Conservation (phyloP, 306 rosid genomes). For the Gastrolobium villosum region DNA sequence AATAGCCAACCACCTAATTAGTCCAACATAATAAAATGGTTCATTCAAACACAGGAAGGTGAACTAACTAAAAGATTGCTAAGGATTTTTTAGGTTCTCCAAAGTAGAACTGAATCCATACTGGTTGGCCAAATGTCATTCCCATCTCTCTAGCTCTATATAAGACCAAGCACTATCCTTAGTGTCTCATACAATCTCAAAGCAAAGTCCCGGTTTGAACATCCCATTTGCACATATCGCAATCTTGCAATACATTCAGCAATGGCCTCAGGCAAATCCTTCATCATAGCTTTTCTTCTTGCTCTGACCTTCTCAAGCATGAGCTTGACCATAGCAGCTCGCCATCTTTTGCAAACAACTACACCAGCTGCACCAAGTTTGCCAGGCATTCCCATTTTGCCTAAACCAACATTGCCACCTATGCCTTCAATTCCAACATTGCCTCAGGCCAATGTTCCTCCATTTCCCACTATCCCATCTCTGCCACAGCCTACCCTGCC, state of each 20-base stretch:
- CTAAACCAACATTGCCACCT: conserved; percentile 47
- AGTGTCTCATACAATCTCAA: conserved; percentile 35
- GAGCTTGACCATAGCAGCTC: conserved; percentile 41
- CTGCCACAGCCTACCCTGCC: conserved; percentile 22
- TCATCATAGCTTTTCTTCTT: conserved; percentile 39
- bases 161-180: conserved; percentile 16
- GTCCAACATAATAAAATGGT: background rate
- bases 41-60: conserved; percentile 36
- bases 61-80: conserved; percentile 27
- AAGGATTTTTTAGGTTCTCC: conserved; percentile 16
- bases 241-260: conserved; percentile 2
- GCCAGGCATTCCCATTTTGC: conserved; percentile 37
- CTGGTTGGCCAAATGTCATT: background rate
- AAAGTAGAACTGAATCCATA: conserved; percentile 7
- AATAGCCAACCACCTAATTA: background rate
- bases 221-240: background rate
- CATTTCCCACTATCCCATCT: conserved; percentile 43
- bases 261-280: conserved; percentile 37
- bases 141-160: conserved; percentile 15
- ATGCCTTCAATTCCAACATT: conserved; percentile 16
- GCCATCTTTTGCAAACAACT: conserved; percentile 51
- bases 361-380: conserved; percentile 28
- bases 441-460: conserved; percentile 27
- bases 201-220: background rate
- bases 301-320: conserved; percentile 41